Evolutionary conservation across 23 red algal species (phyloP), one percentile per base, ranked within the genome.

Genomic region (Gracilaria caudata): DNA sequence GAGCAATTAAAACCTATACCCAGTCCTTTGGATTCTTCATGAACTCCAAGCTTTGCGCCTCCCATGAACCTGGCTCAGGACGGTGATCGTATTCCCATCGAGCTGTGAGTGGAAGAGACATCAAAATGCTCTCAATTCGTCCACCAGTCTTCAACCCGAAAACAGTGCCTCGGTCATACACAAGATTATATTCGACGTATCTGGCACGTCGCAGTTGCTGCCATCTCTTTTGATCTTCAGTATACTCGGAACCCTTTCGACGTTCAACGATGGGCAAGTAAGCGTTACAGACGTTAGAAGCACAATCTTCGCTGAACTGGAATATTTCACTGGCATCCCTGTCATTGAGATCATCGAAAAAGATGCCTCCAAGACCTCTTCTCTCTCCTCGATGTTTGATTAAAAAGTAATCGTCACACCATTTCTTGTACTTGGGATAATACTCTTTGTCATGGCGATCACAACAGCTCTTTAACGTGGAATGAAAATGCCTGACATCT

Each of bases 121-220:
- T 95, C 10, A 99, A 82, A 65, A 99, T 99, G 58, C 86, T 92
- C 78, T 99, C 97, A 51, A 99, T 99, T 35, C 97, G 97, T 49
- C 97, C 97, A 4, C 97, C 97, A 43, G 97, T 99, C 66, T 99
- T 99, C 33, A 99, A 79, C 35, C 97, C 97, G 77, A 99, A 99
- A 16, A 99, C 89, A 2, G 97, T 99, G 24, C 97, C 97, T 46
- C 97, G 89, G 45, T 99, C 97, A 80, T 99, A 95, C 1, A 95
- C 93, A 30, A 99, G 77, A 79, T 99, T 99, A 78, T 94, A 99
- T 73, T 99, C 97, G 0, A 95, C 97, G 60, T 99, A 99, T 28
- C 97, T 86, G 1, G 89, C 97, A 23, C 97, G 89, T 25, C 97
- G 90, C 56, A 99, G 49, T 76, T 99, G 97, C 53, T 99, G 97